phyloP scores from a whole-genome alignment of 2,329 filamentous ascomycete species.

The Hymenoscyphus albidus region DNA sequence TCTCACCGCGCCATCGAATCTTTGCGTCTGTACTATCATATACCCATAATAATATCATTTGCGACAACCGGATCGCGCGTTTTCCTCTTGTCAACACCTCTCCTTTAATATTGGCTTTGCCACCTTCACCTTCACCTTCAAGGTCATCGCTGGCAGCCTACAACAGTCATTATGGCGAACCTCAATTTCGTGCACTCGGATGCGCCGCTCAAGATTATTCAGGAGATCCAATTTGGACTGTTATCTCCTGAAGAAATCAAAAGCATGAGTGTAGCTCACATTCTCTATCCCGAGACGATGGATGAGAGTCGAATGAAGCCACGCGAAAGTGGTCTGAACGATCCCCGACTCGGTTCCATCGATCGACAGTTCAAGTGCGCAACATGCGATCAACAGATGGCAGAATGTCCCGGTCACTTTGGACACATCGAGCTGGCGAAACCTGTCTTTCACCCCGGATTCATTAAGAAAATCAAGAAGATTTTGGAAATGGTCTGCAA shows the following conservation, averaged over 20 bases:
- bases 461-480: constrained; percentile 99
- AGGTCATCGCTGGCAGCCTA: constrained; percentile 8
- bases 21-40: constrained; percentile 17
- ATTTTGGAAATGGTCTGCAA: constrained; percentile 98
- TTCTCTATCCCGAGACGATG: constrained; percentile 99
- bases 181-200: constrained; percentile 86
- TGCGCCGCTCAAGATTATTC: constrained; percentile 93
- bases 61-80: constrained; percentile 25
- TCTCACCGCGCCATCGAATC: constrained; percentile 26
- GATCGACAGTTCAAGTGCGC: constrained; percentile 94
- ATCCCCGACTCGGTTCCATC: constrained; percentile 93
- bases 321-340: constrained; percentile 87
- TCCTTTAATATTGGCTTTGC: constrained; percentile 16
- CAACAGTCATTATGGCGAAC: constrained; percentile 72
- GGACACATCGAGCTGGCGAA: constrained; percentile 97
- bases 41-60: constrained; percentile 14
- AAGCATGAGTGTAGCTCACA: constrained; percentile 94
- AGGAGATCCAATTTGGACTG: constrained; percentile 98
- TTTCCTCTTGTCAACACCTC: constrained; percentile 21
- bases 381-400: constrained; percentile 93
- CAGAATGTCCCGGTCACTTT: constrained; percentile 95
- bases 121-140: constrained; percentile 9
- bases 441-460: constrained; percentile 91
- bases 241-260: constrained; percentile 98
- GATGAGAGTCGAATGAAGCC: constrained; percentile 91